phyloP scores from a whole-genome alignment of 495 filamentous ascomycete genomes.

The Neurospora tetraspora region DNA sequence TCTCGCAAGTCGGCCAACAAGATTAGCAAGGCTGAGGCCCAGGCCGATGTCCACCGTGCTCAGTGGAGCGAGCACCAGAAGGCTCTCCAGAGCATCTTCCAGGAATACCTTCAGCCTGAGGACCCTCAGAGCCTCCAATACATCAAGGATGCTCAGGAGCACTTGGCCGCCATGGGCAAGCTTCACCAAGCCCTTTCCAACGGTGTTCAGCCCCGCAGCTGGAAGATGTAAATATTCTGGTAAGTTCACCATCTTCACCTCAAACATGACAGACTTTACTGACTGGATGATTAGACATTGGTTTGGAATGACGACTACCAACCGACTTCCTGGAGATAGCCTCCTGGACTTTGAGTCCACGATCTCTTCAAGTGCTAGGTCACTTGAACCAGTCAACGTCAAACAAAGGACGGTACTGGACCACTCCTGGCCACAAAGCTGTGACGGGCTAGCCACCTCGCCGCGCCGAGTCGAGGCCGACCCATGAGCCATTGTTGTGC shows the following conservation, averaged over 20 bases:
- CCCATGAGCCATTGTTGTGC: background rate
- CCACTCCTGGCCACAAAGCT: background rate
- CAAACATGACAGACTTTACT: background rate
- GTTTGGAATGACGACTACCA: background rate
- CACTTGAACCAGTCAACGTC: background rate
- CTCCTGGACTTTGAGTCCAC: background rate
- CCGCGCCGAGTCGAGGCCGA: background rate
- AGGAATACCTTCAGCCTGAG: slow-evolving; percentile 34
- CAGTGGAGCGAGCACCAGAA: slow-evolving; percentile 40
- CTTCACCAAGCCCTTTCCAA: slow-evolving; percentile 3
- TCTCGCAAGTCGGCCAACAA: slow-evolving; percentile 32
- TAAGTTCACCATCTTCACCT: background rate
- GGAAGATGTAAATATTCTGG: slow-evolving; percentile 2
- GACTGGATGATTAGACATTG: background rate
- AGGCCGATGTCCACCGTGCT: slow-evolving; percentile 26
- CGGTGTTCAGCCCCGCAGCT: background rate
- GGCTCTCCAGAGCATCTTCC: slow-evolving; percentile 32
- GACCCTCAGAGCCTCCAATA: slow-evolving; percentile 33
- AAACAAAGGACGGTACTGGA: background rate
- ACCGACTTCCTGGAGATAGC: slow-evolving; percentile 10
- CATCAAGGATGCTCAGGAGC: slow-evolving; percentile 33
- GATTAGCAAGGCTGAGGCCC: slow-evolving; percentile 15
- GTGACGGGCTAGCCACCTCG: background rate
- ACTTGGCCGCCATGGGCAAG: slow-evolving; percentile 35
- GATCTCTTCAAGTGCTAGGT: background rate